Percentiles rank a stretch among this genome's conserved stretches.
phyloP scores from a whole-genome alignment of 2,329 filamentous ascomycete species.

The Penicillium sp. region DNA sequence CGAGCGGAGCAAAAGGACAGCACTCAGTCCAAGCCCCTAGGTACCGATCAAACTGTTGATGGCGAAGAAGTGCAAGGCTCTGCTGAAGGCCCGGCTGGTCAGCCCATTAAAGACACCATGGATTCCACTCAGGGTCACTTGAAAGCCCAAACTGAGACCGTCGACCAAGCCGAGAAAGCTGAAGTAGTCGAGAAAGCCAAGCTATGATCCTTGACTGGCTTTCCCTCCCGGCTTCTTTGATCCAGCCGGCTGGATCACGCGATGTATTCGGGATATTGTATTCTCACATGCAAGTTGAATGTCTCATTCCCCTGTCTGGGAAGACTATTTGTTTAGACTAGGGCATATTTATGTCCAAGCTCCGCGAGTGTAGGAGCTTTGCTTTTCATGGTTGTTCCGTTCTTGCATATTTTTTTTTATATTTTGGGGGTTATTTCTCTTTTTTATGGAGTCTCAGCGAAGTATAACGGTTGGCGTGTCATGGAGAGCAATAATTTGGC shows the following conservation, averaged over 20 bases:
- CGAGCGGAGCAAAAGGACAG: conserved; percentile 72
- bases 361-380: background rate
- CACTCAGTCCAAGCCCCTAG: conserved; percentile 61
- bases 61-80: conserved; percentile 20
- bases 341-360: background rate
- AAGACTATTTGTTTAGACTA: conserved; percentile 1
- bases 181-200: background rate
- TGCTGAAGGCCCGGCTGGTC: conserved; percentile 25
- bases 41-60: conserved; percentile 17
- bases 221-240: background rate
- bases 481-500: conserved; percentile 13
- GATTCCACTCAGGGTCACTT: conserved; percentile 6
- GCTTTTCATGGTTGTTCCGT: conserved; percentile 3
- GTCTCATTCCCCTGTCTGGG: background rate
- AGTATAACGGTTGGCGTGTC: conserved; percentile 20
- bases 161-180: background rate
- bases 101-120: conserved; percentile 19
- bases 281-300: background rate
- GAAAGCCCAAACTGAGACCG: background rate
- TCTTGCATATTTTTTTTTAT: conserved; percentile 12
- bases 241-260: conserved; percentile 2
- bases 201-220: background rate
- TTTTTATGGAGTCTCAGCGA: conserved; percentile 13
- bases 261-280: background rate
- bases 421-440: conserved; percentile 8